Percentiles rank a stretch among this genome's conserved stretches.
Evolutionary conservation across 2,329 filamentous ascomycete genomes (phyloP).

Genomic region (Trichoderma cornu-damae): DNA sequence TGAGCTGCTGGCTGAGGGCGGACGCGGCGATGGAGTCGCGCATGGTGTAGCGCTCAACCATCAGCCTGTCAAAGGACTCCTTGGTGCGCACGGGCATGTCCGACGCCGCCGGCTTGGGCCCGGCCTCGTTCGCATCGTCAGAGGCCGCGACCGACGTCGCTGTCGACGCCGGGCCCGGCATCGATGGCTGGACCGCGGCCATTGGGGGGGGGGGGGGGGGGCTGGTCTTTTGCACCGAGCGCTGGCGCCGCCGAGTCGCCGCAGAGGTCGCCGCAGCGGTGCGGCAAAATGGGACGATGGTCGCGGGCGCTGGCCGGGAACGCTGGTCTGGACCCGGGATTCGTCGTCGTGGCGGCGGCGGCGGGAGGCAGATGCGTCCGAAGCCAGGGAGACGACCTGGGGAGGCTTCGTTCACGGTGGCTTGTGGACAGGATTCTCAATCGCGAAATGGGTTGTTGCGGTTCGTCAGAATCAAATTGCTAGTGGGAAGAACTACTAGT

Average conservation of each 20-base stretch:
- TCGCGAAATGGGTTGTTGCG: conserved; percentile 17
- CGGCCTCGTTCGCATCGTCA: conserved; percentile 29
- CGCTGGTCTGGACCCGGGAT: background rate
- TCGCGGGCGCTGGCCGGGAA: background rate
- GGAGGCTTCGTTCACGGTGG: background rate
- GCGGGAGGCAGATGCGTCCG: conserved; percentile 12
- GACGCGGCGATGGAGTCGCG: conserved; percentile 52
- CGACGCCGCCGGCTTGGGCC: conserved; percentile 22
- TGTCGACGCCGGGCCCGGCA: conserved; percentile 32
- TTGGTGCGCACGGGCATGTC: conserved; percentile 47
- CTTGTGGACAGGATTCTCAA: conserved; percentile 27
- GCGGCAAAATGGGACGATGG: conserved; percentile 25
- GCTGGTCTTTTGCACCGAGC: conserved; percentile 25
- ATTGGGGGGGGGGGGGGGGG: conserved; percentile 30
- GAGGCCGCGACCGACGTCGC: conserved; percentile 28
- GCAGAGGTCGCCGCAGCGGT: conserved; percentile 37
- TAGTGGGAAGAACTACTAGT: conserved; percentile 12
- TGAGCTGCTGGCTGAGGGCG: conserved; percentile 47
- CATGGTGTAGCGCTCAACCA: conserved; percentile 50
- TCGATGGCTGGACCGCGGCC: conserved; percentile 40
- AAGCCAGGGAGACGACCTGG: conserved; percentile 16
- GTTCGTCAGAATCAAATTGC: conserved; percentile 14
- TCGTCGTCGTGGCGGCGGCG: conserved; percentile 17
- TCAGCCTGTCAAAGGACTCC: conserved; percentile 49
- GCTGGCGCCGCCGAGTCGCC: conserved; percentile 35